Evolutionary conservation across 2,329 filamentous ascomycete genomes (phyloP), one percentile per base, ranked within the genome.

Genomic region (Hypoxylon sp.): DNA sequence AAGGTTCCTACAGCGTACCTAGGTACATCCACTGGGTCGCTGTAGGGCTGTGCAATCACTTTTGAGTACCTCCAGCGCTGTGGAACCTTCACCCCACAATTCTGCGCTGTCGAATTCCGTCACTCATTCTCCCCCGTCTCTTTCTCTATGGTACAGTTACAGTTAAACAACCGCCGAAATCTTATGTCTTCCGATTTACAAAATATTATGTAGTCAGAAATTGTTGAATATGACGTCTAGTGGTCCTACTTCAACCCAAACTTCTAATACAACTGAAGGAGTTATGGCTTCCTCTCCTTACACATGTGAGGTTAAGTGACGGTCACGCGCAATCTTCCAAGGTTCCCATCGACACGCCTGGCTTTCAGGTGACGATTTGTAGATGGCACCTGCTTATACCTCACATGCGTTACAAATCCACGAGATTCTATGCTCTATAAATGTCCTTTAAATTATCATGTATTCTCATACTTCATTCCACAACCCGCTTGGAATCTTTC

Each of bases 11-110:
- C 39, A 3, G 47, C 26, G 47, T 17, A 22, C 19, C 19, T 22
- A 26, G 26, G 3, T 9, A 10, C 17, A 33, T 37, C 31, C 24
- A 14, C 24, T 52, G 13, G 37, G 44, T 44, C 57, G 44, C 48
- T 66, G 26, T 70, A 70, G 67, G 67, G 67, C 67, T 69, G 63
- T 69, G 67, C 46, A 53, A 55, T 48, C 44, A 50, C 22, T 44
- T n/a, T 46, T 31, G 6, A 31, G n/a, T 19, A 42, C 39, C 39
- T 14, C 35, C 35, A 22, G 19, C 35, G 5, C 35, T 42, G 37
- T 29, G 17, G 46, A 24, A 22, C 26, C 29, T 9, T n/a, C 22
- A 35, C 17, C n/a, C 57, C 57, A 60, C 57, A 39, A 33, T 13
- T 11, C 10, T 35, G 2, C 44, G 5, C 3, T 14, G 6, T 54